phyloP scores from a whole-genome alignment of 2,329 filamentous ascomycete species.

The Rutstroemia sp. region DNA sequence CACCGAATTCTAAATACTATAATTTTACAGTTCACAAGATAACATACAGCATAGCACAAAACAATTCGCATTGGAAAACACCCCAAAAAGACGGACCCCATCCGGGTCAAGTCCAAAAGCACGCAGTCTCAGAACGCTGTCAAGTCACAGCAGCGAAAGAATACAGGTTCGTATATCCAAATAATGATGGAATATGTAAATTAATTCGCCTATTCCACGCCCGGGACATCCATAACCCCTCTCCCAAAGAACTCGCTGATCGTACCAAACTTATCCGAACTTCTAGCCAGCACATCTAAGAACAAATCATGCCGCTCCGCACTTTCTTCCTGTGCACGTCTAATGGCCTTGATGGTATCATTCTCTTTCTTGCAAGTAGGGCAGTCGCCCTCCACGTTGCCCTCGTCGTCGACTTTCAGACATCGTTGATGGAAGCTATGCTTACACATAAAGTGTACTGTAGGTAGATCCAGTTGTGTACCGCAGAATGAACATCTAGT shows the following conservation, averaged over 20 bases:
- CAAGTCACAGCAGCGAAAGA: too few species aligned
- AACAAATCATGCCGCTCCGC: conserved; percentile 87
- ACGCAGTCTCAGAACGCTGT: too few species aligned
- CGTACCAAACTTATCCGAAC: conserved; percentile 79
- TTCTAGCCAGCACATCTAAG: conserved; percentile 66
- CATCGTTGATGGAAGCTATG: conserved; percentile 95
- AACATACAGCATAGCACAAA: too few species aligned
- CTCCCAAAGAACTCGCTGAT: conserved; percentile 92
- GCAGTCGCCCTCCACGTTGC: conserved; percentile 66
- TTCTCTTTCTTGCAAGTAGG: conserved; percentile 80
- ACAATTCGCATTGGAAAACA: too few species aligned
- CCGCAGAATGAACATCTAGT: conserved; percentile 81
- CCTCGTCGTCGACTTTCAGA: conserved; percentile 41
- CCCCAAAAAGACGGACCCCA: too few species aligned
- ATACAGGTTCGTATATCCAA: not conserved
- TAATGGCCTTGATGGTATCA: conserved; percentile 80
- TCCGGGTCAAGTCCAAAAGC: too few species aligned
- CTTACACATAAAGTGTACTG: conserved; percentile 94
- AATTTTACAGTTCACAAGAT: too few species aligned
- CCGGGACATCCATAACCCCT: conserved; percentile 67
- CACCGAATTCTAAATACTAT: too few species aligned
- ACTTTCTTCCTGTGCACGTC: conserved; percentile 77
- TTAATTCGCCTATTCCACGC: conserved; percentile 2
- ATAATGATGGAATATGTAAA: not conserved
- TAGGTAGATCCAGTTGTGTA: conserved; percentile 68